Percentiles rank a stretch among this genome's conserved stretches.
Conservation (phyloP, 768 basidiomycete genomes). For the Kwoniella mangroviensis region DNA sequence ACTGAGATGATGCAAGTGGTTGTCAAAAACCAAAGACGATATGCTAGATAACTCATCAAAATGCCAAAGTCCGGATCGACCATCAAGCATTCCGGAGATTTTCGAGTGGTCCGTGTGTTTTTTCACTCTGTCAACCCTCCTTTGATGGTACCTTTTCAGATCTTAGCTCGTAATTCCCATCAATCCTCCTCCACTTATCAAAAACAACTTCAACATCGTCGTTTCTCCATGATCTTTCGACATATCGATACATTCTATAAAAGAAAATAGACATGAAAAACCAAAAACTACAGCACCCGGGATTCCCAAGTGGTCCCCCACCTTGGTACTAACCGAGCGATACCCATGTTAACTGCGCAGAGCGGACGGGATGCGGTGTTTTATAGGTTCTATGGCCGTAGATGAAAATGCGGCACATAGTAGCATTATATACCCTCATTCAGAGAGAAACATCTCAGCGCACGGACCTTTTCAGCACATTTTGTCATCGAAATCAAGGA, state of each 20-base stretch:
- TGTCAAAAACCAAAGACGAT: no score
- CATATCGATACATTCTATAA: not conserved
- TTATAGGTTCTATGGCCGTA: not conserved
- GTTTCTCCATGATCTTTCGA: not conserved
- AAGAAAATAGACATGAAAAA: not conserved
- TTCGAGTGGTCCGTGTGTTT: not conserved
- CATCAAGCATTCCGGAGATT: no score
- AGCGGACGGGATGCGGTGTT: not conserved
- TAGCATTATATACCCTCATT: not conserved
- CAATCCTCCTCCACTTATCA: not conserved
- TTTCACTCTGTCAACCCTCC: not conserved
- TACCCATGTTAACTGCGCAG: not conserved
- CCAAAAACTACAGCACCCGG: not conserved
- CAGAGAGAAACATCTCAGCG: no score
- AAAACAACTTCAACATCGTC: not conserved
- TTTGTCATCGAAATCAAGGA: not conserved
- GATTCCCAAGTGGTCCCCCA: constrained; percentile 1
- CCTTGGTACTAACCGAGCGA: constrained; percentile 1
- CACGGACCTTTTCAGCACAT: not conserved
- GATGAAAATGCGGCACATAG: not conserved
- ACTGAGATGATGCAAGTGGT: no score
- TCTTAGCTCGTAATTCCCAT: not conserved
- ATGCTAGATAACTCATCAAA: no score
- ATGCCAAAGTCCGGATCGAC: no score
- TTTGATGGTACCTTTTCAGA: not conserved